Percentiles rank a stretch among this genome's conserved stretches.
Evolutionary conservation across 768 basidiomycete species (phyloP).

Genomic region (Lactarius hatsudake): DNA sequence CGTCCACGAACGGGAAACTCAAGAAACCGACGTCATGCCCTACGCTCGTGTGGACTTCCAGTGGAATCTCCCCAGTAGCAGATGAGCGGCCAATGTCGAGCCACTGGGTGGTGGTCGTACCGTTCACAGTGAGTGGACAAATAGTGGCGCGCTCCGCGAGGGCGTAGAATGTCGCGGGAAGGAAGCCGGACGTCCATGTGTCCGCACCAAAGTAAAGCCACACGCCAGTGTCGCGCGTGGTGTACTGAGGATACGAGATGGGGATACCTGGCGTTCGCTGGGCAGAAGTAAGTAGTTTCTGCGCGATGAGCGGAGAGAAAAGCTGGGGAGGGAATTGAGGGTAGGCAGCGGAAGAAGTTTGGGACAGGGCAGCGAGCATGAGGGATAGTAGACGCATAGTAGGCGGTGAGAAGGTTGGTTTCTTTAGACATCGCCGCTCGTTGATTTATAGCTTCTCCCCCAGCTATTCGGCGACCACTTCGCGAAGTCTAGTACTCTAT

Average conservation of each 20-base stretch:
- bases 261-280: constrained; percentile 41
- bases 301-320: constrained; percentile 55
- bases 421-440: neutral
- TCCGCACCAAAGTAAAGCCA: constrained; percentile 56
- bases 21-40: constrained; percentile 73
- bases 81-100: constrained; percentile 49
- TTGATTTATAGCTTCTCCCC: constrained; percentile 1
- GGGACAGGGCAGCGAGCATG: neutral
- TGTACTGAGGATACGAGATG: constrained; percentile 58
- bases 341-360: neutral
- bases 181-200: constrained; percentile 69
- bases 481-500: neutral
- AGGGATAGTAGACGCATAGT: neutral
- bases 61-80: constrained; percentile 49
- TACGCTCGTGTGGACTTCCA: constrained; percentile 46
- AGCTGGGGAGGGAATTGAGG: constrained; percentile 44
- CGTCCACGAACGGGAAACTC: constrained; percentile 65
- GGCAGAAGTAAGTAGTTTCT: constrained; percentile 59
- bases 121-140: constrained; percentile 41
- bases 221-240: constrained; percentile 44
- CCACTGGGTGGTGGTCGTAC: constrained; percentile 53
- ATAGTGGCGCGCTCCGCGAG: constrained; percentile 51
- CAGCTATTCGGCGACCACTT: neutral
- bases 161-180: constrained; percentile 59
- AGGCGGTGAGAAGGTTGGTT: neutral